A percentile compares a stretch with the other conserved stretches of the same genome.
These are phyloP conservation scores for Hordeum marinum DNA, from an alignment of 176 grass and related monocot genomes.

Conservation along the genomic window DNA sequence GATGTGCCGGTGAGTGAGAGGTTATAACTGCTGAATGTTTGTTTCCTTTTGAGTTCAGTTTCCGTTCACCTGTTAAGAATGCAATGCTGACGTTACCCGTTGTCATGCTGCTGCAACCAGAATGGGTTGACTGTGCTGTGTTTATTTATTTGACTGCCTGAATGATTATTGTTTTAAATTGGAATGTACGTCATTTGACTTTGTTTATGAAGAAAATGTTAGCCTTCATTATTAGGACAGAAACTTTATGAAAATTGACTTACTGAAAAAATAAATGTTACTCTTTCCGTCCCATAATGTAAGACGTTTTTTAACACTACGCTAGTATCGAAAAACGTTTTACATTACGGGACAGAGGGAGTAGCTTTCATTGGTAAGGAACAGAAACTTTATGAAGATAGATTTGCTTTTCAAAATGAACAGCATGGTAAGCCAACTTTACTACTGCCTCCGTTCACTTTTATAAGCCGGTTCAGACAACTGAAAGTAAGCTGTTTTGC, in stretches of 20 bases:
- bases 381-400: too few relatives aligned
- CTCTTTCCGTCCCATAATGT: too few relatives aligned
- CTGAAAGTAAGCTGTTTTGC: too few relatives aligned
- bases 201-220: background rate
- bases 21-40: background rate
- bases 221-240: background rate
- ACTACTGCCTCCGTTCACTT: too few relatives aligned
- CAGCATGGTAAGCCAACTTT: background rate
- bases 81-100: background rate
- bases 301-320: too few relatives aligned
- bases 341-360: rapidly evolving
- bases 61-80: background rate
- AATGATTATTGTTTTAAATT: background rate
- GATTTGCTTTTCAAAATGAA: background rate
- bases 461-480: too few relatives aligned
- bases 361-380: too few relatives aligned
- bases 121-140: background rate
- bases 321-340: too few relatives aligned
- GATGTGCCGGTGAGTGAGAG: background rate
- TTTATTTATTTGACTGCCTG: background rate
- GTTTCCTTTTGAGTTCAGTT: background rate
- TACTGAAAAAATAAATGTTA: too few relatives aligned
- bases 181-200: background rate
- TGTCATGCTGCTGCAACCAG: background rate
- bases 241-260: too few relatives aligned